Evolutionary conservation across 495 filamentous ascomycete species (phyloP), one percentile per base, ranked within the genome.

Genomic region (Delitschia confertaspora): DNA sequence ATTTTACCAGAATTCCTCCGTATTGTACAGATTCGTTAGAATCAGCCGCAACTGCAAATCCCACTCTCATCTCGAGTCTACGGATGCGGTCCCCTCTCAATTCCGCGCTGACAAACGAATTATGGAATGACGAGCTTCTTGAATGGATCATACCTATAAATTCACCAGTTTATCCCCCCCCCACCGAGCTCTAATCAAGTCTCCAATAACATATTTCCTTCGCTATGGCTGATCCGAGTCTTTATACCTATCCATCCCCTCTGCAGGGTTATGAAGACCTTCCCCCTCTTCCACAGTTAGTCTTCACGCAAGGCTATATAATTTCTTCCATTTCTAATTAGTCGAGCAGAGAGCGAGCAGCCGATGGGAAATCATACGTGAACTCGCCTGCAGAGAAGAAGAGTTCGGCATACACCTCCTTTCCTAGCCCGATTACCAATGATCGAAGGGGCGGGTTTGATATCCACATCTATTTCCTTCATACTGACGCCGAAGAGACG

Each of bases 391-490:
- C 55, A 24, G 40, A 41, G 9, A 35, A 51, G 34, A 40, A 36
- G 23, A 61, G 58, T 37, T 13, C 35, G 18, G 58, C 62, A 30
- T 66, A 66, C 45, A 37, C 37, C 0, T 19, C 37, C 4, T 66
- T 66, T 45, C 33, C 52, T 8, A 10, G 32, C 9, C 63, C 63
- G 0, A 62, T 66, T 27, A 55, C 47, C 3, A 65, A 67, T 35
- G 62, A 47, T 25, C 21, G 9, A 10, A 60, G 59, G 9, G 61
- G 57, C n/a, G 73, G 74, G 8, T 79, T 78, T 52, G 86, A 93
- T 59, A 62, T 88, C 4, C 87, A 93, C 63, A 79, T 94, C 54
- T 93, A 91, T 63, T 80, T 49, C 42, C 38, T 49, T 13, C 54
- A 84, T 64, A 71, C 63, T 35, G 81, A 82, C 51, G 63, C 69